phyloP scores from a whole-genome alignment of 495 filamentous ascomycete species.

The Aspergillus baeticus region DNA sequence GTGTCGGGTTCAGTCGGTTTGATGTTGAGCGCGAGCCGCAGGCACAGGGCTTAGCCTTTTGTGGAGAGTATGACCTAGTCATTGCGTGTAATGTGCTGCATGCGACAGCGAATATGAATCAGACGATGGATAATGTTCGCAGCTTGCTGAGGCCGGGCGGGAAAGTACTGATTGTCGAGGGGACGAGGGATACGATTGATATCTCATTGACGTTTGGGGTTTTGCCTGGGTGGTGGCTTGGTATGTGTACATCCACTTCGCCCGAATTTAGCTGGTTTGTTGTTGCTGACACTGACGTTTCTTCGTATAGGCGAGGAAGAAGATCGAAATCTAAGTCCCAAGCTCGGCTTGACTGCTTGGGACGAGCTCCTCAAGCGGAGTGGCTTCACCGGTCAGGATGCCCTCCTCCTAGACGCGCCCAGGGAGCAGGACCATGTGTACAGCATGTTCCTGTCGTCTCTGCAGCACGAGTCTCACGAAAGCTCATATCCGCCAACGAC shows the following conservation, averaged over 20 bases:
- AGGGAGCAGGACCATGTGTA: no score
- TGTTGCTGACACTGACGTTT: no score
- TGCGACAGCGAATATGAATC: constrained; percentile 37
- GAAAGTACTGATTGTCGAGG: constrained; percentile 25
- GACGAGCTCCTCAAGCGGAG: not conserved
- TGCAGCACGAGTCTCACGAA: not conserved
- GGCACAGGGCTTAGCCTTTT: constrained; percentile 46
- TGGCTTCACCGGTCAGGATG: not conserved
- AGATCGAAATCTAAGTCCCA: not conserved
- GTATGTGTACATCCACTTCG: not conserved
- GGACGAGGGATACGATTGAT: constrained; percentile 1
- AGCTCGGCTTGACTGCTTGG: not conserved
- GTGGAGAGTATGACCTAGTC: constrained; percentile 51
- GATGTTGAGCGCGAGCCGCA: constrained; percentile 49
- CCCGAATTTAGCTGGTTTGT: not conserved
- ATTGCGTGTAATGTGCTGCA: constrained; percentile 53
- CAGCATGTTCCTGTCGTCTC: no score
- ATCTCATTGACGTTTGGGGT: constrained; percentile 16
- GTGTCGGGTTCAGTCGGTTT: constrained; percentile 20
- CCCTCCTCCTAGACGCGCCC: not conserved
- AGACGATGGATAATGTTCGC: constrained; percentile 41
- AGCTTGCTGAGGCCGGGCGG: constrained; percentile 25
- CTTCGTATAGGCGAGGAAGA: not conserved
- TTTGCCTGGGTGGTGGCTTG: constrained; percentile 27
- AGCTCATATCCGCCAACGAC: not conserved